Conservation (phyloP, 768 basidiomycete genomes). For the Omphalotus guepiniiformis region DNA sequence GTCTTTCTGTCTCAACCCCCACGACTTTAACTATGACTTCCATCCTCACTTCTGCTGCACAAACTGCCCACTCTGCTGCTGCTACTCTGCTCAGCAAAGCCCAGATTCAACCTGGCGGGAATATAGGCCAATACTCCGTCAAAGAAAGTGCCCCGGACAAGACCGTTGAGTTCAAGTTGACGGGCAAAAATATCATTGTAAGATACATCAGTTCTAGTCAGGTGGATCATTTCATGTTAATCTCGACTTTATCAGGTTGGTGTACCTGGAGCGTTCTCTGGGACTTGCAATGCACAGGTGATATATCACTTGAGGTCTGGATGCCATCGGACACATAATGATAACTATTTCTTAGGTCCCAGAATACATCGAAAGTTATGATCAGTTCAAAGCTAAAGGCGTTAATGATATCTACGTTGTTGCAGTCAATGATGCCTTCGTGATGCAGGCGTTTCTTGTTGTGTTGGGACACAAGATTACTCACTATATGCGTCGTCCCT, state of each 20-base stretch:
- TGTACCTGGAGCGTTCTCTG: slow-evolving; percentile 76
- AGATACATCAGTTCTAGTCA: slow-evolving; percentile 16
- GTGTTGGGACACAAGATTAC: slow-evolving; percentile 4
- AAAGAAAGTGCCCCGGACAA: slow-evolving; percentile 55
- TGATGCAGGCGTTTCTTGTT: slow-evolving; percentile 23
- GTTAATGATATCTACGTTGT: slow-evolving; percentile 50
- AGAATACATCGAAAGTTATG: slow-evolving; percentile 22
- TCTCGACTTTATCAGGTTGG: slow-evolving; percentile 43
- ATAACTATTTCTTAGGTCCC: too few relatives aligned
- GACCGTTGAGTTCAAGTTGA: slow-evolving; percentile 38
- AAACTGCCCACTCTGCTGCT: slow-evolving; percentile 51
- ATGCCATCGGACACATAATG: too few relatives aligned
- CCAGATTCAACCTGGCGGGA: slow-evolving; percentile 44
- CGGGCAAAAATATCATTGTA: slow-evolving; percentile 64
- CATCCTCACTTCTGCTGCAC: slow-evolving; percentile 39
- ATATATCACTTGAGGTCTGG: too few relatives aligned
- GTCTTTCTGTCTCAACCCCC: too few relatives aligned
- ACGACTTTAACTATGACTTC: slow-evolving; percentile 38
- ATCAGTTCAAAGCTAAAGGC: slow-evolving; percentile 53
- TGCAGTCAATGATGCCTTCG: slow-evolving; percentile 57
- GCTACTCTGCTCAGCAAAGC: slow-evolving; percentile 43
- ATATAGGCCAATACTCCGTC: slow-evolving; percentile 46
- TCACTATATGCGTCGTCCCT: neutral
- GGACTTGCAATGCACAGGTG: slow-evolving; percentile 19
- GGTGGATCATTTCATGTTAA: neutral